Conservation (phyloP, 129 eudicot genomes). For the Logfia minima region DNA sequence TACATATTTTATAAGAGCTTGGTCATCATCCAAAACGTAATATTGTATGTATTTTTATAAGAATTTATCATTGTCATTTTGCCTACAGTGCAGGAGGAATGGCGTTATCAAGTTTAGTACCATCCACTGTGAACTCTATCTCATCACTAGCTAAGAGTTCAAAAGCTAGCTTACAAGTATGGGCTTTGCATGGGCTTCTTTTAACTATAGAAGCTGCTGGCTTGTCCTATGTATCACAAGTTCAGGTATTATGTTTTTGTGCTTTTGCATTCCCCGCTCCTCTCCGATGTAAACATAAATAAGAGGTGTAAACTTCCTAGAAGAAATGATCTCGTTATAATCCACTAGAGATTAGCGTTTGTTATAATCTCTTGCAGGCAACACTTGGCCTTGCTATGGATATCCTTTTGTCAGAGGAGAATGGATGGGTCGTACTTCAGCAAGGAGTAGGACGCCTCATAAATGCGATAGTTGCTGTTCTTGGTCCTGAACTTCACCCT, state of each 20-base stretch:
- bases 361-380: slow-evolving; percentile 47
- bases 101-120: slow-evolving; percentile 93
- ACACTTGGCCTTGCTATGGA: slow-evolving; percentile 95
- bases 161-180: slow-evolving; percentile 65
- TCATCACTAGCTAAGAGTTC: slow-evolving; percentile 89
- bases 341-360: not conserved
- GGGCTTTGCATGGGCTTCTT: slow-evolving; percentile 97
- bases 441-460: slow-evolving; percentile 93
- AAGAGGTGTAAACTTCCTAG: not conserved
- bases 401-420: slow-evolving; percentile 81
- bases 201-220: slow-evolving; percentile 96
- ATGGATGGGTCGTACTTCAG: slow-evolving; percentile 93
- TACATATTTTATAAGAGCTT: not conserved
- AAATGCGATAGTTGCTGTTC: slow-evolving; percentile 97
- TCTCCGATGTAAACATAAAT: slow-evolving; percentile 4
- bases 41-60: slow-evolving; percentile 4
- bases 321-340: not conserved
- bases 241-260: slow-evolving; percentile 59
- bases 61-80: slow-evolving; percentile 35
- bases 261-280: not conserved
- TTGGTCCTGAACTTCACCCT: slow-evolving; percentile 97
- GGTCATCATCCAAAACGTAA: not conserved
- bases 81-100: slow-evolving; percentile 97
- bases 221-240: slow-evolving; percentile 87
- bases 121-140: slow-evolving; percentile 74